Evolutionary conservation across 2,329 filamentous ascomycete species (phyloP).

Genomic region (Penicillium sp.): DNA sequence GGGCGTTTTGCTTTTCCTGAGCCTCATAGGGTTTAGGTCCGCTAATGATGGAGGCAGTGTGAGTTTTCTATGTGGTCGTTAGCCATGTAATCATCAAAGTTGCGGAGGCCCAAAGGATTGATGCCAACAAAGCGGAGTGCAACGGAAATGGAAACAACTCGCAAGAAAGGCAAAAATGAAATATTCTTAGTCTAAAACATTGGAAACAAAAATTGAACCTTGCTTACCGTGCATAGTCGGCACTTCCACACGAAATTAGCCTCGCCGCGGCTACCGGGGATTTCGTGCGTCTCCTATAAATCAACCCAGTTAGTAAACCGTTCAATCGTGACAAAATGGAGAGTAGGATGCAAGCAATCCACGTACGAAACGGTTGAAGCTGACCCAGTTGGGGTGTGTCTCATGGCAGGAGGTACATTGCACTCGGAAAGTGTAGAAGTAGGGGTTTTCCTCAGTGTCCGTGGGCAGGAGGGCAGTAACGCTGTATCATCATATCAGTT

Average conservation of each 20-base stretch:
- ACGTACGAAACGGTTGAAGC: conserved; percentile 82
- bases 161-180: neutral
- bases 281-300: conserved; percentile 76
- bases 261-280: conserved; percentile 89
- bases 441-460: conserved; percentile 77
- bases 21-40: conserved; percentile 65
- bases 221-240: conserved; percentile 87
- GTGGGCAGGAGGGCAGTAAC: conserved; percentile 85
- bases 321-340: neutral
- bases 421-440: conserved; percentile 97
- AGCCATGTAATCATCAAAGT: neutral
- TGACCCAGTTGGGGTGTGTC: conserved; percentile 80
- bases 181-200: too few relatives aligned
- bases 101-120: neutral
- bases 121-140: neutral
- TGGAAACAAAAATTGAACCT: neutral
- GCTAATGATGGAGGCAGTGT: conserved; percentile 75
- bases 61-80: conserved; percentile 35
- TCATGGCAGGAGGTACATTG: conserved; percentile 98
- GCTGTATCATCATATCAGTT: conserved; percentile 48
- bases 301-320: neutral
- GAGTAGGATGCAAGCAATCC: too few relatives aligned
- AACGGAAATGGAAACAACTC: neutral
- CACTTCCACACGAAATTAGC: conserved; percentile 99
- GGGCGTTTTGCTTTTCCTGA: conserved; percentile 58